These are phyloP conservation scores for Plasmodium relictum DNA, from an alignment of 169 alveolate genomes.

Conservation along the genomic window DNA sequence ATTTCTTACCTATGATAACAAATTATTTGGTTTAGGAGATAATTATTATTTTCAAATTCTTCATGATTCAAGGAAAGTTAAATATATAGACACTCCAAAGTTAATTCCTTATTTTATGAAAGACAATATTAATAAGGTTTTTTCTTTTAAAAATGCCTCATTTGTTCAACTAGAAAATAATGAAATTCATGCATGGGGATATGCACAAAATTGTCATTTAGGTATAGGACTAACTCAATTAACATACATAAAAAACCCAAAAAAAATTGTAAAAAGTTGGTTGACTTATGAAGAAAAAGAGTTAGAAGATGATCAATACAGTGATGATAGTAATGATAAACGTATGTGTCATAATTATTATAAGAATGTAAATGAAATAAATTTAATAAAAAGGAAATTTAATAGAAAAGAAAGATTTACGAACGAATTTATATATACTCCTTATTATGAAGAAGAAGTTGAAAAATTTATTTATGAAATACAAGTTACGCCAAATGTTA, in stretches of 20 bases:
- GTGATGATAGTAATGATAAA: conserved; percentile 16
- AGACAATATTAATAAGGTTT: conserved; percentile 37
- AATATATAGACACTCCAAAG: conserved; percentile 51
- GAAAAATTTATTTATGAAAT: conserved; percentile 62
- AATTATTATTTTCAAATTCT: conserved; percentile 75
- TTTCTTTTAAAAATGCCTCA: conserved; percentile 12
- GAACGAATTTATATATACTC: conserved; percentile 27
- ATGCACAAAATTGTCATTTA: conserved; percentile 78
- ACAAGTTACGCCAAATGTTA: conserved; percentile 31
- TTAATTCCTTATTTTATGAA: conserved; percentile 73
- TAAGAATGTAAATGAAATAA: conserved; percentile 20
- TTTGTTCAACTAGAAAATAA: conserved; percentile 47
- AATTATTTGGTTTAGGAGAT: conserved; percentile 70
- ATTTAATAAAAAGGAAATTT: neutral
- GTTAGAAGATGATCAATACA: conserved; percentile 65
- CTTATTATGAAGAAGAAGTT: conserved; percentile 31
- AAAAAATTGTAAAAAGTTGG: conserved; percentile 72
- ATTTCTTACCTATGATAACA: conserved; percentile 40
- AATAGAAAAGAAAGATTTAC: conserved; percentile 19
- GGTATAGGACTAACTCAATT: conserved; percentile 80
- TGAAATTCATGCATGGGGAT: conserved; percentile 85
- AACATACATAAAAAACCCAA: conserved; percentile 78
- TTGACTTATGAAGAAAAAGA: conserved; percentile 35
- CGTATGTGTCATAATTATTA: neutral
- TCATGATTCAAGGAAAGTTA: conserved; percentile 16